Percentiles rank a stretch among this genome's conserved stretches.
phyloP scores from a whole-genome alignment of 805 yeast genomes.

The Lipomyces yamanashiensis region DNA sequence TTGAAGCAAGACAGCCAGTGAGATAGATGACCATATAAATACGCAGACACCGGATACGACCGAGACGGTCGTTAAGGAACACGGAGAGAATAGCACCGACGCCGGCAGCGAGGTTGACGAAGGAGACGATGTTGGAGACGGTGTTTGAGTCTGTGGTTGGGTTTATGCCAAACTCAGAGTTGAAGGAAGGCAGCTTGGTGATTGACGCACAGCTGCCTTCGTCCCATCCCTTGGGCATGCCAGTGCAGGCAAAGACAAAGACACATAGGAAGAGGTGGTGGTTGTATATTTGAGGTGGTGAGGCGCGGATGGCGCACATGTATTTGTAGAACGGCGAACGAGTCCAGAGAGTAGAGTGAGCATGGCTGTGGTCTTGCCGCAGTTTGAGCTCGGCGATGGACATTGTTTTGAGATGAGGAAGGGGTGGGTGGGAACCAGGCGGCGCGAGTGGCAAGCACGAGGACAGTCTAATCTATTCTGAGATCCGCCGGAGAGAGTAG shows the following conservation, averaged over 20 bases:
- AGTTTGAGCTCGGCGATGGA: neutral
- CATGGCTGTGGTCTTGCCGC: neutral
- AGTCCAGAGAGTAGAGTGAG: constrained; percentile 6
- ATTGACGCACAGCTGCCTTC: constrained; percentile 23
- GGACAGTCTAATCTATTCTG: neutral
- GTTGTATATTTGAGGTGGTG: constrained; percentile 21
- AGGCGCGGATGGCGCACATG: constrained; percentile 14
- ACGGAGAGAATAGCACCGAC: constrained; percentile 21
- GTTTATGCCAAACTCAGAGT: constrained; percentile 3
- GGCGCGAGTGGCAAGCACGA: neutral
- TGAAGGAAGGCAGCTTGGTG: constrained; percentile 13
- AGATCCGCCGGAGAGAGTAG: neutral
- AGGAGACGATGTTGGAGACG: constrained; percentile 21
- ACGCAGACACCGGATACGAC: constrained; percentile 17
- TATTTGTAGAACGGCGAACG: constrained; percentile 17
- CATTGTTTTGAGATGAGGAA: neutral
- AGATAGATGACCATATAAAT: constrained; percentile 14
- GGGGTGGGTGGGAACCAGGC: neutral
- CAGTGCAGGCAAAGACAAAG: constrained; percentile 21
- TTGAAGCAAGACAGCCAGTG: constrained; percentile 22
- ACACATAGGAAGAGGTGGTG: constrained; percentile 20
- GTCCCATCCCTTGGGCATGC: constrained; percentile 28
- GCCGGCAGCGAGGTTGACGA: constrained; percentile 25
- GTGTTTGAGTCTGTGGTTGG: neutral
- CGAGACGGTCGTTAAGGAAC: constrained; percentile 16